phyloP scores from a whole-genome alignment of 139 green algal genomes.

The Chlorella sp. region DNA sequence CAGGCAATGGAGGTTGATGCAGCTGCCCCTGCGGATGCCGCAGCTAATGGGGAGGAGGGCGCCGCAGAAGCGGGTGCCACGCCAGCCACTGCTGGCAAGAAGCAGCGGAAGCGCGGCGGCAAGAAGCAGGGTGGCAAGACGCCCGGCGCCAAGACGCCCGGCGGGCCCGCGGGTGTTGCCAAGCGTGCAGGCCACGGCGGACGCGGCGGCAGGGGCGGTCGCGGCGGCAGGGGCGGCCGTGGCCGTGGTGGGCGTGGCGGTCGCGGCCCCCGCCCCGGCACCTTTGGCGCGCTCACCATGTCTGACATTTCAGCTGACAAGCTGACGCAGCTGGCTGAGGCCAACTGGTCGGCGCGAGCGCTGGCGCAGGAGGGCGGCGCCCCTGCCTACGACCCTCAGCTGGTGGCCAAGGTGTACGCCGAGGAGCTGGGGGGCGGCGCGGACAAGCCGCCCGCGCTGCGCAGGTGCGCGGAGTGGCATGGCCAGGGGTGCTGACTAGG shows the following conservation, averaged over 20 bases:
- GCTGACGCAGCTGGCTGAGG: constrained; percentile 56
- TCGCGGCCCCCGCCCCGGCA: neutral
- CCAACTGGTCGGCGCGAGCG: constrained; percentile 60
- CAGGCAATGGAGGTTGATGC: constrained; percentile 24
- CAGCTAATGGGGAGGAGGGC: neutral
- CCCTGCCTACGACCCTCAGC: constrained; percentile 63
- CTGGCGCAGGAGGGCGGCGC: neutral
- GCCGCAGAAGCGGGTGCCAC: neutral
- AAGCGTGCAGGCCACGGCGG: neutral
- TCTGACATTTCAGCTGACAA: constrained; percentile 42
- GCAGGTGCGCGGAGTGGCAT: constrained; percentile 4
- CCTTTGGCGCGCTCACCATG: constrained; percentile 33
- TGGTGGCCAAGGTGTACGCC: constrained; percentile 75
- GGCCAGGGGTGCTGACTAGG: no score
- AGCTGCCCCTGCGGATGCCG: neutral
- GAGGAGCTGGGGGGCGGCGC: constrained; percentile 66
- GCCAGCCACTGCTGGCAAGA: neutral
- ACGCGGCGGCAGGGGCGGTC: neutral
- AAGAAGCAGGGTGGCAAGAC: neutral
- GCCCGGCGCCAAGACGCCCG: neutral
- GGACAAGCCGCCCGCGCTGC: constrained; percentile 51
- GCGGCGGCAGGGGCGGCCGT: neutral
- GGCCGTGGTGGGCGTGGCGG: neutral
- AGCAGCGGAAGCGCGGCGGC: constrained; percentile 24
- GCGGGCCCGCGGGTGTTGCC: neutral